phyloP scores from a whole-genome alignment of 2,329 filamentous ascomycete species.

The Polychaeton citri region DNA sequence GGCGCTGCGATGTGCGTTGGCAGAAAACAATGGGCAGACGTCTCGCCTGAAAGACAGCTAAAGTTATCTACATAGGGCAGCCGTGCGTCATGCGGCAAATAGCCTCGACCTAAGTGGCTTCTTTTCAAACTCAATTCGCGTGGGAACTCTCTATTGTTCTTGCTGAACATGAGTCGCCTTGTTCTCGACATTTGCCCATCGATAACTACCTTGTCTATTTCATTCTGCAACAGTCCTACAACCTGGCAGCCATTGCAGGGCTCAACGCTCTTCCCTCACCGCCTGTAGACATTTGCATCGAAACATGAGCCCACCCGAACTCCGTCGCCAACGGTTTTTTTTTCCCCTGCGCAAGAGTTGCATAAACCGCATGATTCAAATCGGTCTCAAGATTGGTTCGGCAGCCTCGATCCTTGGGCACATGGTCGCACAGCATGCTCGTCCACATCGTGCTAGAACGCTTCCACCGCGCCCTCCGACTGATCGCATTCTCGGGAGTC shows the following conservation, averaged over 20 bases:
- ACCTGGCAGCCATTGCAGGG: too few species aligned
- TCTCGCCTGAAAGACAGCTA: background rate
- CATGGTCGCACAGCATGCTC: background rate
- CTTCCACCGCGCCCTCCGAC: too few species aligned
- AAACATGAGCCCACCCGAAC: background rate
- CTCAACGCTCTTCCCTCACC: too few species aligned
- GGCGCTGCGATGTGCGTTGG: too few species aligned
- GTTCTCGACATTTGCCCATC: background rate
- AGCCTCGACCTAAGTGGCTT: too few species aligned
- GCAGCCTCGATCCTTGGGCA: background rate
- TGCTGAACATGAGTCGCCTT: background rate
- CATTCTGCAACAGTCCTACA: too few species aligned
- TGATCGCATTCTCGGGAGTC: too few species aligned
- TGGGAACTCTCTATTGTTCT: background rate
- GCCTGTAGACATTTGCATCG: too few species aligned
- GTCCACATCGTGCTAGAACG: too few species aligned
- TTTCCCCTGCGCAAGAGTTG: background rate
- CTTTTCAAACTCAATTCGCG: background rate
- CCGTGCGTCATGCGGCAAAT: background rate
- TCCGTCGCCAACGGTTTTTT: background rate
- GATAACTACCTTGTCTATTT: background rate
- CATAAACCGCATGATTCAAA: background rate
- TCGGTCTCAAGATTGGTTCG: background rate
- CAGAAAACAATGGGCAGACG: background rate
- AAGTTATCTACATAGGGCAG: background rate